Conservation (phyloP, 352 stramenopile species). For the Blastocystis sp. region DNA sequence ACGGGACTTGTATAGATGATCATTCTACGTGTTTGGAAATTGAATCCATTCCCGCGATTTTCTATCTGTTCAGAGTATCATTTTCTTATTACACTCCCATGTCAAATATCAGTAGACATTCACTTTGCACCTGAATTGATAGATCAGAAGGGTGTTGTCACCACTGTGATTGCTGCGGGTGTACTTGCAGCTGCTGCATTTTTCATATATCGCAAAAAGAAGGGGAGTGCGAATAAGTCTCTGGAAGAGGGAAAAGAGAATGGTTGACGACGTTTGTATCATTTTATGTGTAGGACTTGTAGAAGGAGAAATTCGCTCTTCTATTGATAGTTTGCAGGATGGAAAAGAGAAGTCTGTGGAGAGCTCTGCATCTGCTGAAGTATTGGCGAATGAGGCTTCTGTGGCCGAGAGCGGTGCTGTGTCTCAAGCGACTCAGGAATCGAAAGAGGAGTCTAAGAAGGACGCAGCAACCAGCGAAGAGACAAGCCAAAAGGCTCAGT, state of each 20-base stretch:
- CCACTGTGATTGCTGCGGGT: not conserved
- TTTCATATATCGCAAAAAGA: not conserved
- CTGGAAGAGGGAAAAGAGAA: not conserved
- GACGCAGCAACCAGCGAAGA: not conserved
- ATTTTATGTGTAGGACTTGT: too few relatives aligned
- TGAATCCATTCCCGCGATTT: too few relatives aligned
- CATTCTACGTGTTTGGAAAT: too few relatives aligned
- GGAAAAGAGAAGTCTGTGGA: too few relatives aligned
- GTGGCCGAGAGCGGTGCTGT: not conserved
- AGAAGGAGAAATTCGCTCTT: too few relatives aligned
- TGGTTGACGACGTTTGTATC: not conserved
- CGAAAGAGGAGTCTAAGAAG: not conserved
- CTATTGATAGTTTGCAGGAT: too few relatives aligned
- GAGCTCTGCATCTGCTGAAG: too few relatives aligned
- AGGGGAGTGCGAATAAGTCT: not conserved
- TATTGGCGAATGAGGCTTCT: too few relatives aligned
- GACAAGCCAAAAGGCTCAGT: not conserved
- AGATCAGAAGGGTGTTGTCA: conserved; percentile 27
- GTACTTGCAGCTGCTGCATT: conserved; percentile 9
- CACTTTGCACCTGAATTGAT: not conserved
- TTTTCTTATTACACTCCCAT: not conserved
- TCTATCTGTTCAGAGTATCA: too few relatives aligned
- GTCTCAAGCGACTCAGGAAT: not conserved
- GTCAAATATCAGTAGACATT: conserved; percentile 14
- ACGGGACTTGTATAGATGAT: too few relatives aligned